Evolutionary conservation across 139 green algal species (phyloP).

Genomic region (Tetraselmis striata): DNA sequence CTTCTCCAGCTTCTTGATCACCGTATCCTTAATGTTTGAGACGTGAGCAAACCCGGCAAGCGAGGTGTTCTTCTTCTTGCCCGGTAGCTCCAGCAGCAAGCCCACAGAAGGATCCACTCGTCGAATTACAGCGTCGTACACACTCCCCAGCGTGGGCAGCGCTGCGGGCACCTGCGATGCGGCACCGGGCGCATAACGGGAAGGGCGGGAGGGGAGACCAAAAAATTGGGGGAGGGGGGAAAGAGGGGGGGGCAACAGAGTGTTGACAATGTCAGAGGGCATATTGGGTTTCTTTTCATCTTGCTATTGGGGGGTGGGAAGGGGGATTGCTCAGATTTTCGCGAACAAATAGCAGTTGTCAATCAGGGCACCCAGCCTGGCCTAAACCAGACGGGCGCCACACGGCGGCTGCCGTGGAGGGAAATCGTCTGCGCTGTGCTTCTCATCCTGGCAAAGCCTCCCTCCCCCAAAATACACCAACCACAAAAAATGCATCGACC

Average conservation of each 20-base stretch:
- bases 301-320: neutral
- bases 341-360: neutral
- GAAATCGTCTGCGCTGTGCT: neutral
- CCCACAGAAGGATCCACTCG: conserved; percentile 63
- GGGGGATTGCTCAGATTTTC: neutral
- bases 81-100: conserved; percentile 60
- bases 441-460: neutral
- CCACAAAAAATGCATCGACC: too few relatives aligned
- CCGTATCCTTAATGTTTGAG: conserved; percentile 61
- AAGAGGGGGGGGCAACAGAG: too few relatives aligned
- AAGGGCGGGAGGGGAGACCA: too few relatives aligned
- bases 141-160: neutral
- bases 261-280: too few relatives aligned
- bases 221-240: too few relatives aligned
- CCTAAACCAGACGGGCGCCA: neutral
- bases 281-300: too few relatives aligned
- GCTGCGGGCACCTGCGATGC: neutral
- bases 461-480: too few relatives aligned
- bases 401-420: neutral
- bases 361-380: neutral
- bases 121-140: conserved; percentile 43
- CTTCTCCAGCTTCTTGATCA: conserved; percentile 57
- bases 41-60: conserved; percentile 65
- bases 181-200: too few relatives aligned
- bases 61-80: conserved; percentile 7